phyloP scores from a whole-genome alignment of 2,329 filamentous ascomycete species.

The Cadophora sp. region DNA sequence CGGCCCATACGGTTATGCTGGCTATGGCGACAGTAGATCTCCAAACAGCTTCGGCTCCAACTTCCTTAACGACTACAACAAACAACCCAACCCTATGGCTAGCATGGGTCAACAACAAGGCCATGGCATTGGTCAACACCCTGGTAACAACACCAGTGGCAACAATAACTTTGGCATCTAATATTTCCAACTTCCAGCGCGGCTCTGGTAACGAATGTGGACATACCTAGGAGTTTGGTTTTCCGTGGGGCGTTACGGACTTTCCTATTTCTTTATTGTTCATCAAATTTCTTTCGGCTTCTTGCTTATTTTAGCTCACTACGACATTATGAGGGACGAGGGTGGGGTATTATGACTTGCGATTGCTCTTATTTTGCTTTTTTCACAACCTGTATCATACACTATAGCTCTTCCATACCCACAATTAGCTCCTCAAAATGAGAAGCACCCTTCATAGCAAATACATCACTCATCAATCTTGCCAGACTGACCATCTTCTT shows the following conservation, averaged over 20 bases:
- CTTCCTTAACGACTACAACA: slow-evolving; percentile 30
- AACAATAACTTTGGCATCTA: slow-evolving; percentile 20
- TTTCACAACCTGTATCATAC: slow-evolving; percentile 15
- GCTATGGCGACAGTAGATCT: slow-evolving; percentile 26
- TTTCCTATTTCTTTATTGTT: slow-evolving; percentile 5
- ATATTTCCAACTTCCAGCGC: not conserved
- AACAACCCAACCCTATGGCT: slow-evolving; percentile 27
- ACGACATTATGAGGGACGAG: slow-evolving; percentile 15
- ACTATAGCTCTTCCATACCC: slow-evolving; percentile 64
- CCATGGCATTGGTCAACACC: slow-evolving; percentile 19
- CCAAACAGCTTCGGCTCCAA: slow-evolving; percentile 14
- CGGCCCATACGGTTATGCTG: slow-evolving; percentile 21
- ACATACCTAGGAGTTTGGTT: slow-evolving; percentile 22
- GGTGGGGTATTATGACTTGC: slow-evolving; percentile 20
- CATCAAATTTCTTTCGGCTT: not conserved
- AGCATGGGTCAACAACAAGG: slow-evolving; percentile 21
- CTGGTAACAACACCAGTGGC: slow-evolving; percentile 9
- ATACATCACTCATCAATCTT: slow-evolving; percentile 40
- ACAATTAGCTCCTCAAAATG: slow-evolving; percentile 42
- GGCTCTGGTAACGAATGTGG: slow-evolving; percentile 3
- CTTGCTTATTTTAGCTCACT: slow-evolving; percentile 16
- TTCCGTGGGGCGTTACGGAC: not conserved
- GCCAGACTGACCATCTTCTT: slow-evolving; percentile 58
- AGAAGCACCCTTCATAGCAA: slow-evolving; percentile 31
- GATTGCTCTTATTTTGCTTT: slow-evolving; percentile 30